phyloP scores from a whole-genome alignment of 345 rosid species.

The Citrus hindsii region DNA sequence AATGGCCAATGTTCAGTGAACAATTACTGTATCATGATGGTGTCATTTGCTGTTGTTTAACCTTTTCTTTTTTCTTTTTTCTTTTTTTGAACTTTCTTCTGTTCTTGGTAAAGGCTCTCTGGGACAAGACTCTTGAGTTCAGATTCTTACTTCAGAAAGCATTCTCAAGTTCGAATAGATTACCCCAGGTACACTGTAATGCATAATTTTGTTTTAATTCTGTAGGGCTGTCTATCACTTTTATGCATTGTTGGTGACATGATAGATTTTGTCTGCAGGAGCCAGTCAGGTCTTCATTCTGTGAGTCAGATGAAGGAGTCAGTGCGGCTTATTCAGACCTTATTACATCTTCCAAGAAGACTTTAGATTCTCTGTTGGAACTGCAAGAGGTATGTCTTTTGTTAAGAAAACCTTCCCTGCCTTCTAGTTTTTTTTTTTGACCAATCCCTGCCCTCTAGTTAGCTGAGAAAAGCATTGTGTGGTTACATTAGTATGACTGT shows the following conservation, averaged over 20 bases:
- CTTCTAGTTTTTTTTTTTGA: too few relatives aligned
- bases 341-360: constrained; percentile 58
- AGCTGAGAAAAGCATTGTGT: neutral
- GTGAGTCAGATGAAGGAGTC: constrained; percentile 50
- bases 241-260: neutral
- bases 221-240: neutral
- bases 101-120: constrained; percentile 48
- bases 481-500: neutral
- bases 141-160: constrained; percentile 89
- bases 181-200: constrained; percentile 58
- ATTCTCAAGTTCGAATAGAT: constrained; percentile 69
- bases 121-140: constrained; percentile 80
- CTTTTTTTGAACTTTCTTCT: neutral
- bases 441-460: too few relatives aligned
- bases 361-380: constrained; percentile 68
- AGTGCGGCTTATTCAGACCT: constrained; percentile 57
- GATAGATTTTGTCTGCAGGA: constrained; percentile 47
- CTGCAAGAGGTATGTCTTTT: constrained; percentile 61
- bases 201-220: neutral
- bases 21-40: neutral
- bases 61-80: neutral
- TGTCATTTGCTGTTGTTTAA: neutral
- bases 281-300: constrained; percentile 55
- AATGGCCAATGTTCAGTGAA: neutral
- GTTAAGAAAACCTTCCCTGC: neutral